Conservation (phyloP, 192 early-diverging fungal genomes). For the Backusella tarrabulga region DNA sequence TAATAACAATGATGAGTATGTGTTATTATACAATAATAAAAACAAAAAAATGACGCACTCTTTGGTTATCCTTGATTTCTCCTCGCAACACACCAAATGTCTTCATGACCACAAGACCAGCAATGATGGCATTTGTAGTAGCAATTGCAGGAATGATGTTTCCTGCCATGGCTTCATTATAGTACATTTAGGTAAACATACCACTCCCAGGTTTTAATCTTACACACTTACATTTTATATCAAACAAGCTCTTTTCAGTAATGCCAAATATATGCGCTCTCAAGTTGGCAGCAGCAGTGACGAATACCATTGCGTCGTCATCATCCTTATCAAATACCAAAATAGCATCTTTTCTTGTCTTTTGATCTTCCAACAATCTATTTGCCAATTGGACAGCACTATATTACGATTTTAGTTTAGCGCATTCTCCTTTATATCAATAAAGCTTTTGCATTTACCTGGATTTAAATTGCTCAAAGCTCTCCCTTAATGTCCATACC, state of each 20-base stretch:
- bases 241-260: slow-evolving; percentile 74
- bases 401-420: background rate
- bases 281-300: slow-evolving; percentile 89
- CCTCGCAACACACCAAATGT: slow-evolving; percentile 74
- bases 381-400: slow-evolving; percentile 55
- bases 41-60: slow-evolving; percentile 27
- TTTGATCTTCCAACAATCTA: slow-evolving; percentile 43
- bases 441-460: slow-evolving; percentile 47
- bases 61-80: slow-evolving; percentile 51
- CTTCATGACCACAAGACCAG: slow-evolving; percentile 90
- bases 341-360: slow-evolving; percentile 46
- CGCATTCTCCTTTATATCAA: background rate
- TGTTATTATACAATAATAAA: background rate
- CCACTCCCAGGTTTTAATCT: background rate
- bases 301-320: slow-evolving; percentile 85
- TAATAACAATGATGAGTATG: slow-evolving; percentile 8
- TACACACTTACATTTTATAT: slow-evolving; percentile 71
- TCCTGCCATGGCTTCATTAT: slow-evolving; percentile 87
- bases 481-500: slow-evolving; percentile 70
- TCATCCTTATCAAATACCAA: slow-evolving; percentile 97
- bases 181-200: background rate
- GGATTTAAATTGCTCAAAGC: slow-evolving; percentile 65
- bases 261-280: slow-evolving; percentile 84
- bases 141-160: slow-evolving; percentile 99
- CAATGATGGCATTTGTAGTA: slow-evolving; percentile 96